phyloP scores from a whole-genome alignment of 1,284 basidiomycete genomes.

The Trichosporon asahii region DNA sequence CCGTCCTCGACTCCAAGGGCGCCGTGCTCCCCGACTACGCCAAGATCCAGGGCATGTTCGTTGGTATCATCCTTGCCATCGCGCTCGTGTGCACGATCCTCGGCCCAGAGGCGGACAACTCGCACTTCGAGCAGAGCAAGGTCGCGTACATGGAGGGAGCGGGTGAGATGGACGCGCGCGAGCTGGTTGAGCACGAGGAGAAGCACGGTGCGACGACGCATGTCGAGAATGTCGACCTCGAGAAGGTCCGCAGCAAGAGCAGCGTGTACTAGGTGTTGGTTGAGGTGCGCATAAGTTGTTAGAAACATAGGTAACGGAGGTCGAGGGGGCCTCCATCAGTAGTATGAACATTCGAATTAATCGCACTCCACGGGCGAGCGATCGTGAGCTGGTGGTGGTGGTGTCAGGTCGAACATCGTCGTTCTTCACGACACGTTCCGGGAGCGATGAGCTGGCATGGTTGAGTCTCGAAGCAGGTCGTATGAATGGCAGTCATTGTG shows the following conservation, averaged over 20 bases:
- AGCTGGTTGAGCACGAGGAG: slow-evolving; percentile 27
- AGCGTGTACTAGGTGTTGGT: neutral
- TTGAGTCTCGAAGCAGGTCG: too few relatives aligned
- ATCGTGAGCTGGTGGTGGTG: too few relatives aligned
- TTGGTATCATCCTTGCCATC: slow-evolving; percentile 58
- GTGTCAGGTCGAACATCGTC: too few relatives aligned
- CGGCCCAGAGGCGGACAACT: slow-evolving; percentile 60
- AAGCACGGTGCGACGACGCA: slow-evolving; percentile 14
- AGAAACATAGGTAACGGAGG: neutral
- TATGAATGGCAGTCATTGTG: too few relatives aligned
- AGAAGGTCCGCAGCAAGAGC: neutral
- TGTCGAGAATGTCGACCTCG: slow-evolving; percentile 3
- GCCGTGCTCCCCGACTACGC: slow-evolving; percentile 67
- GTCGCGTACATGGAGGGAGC: slow-evolving; percentile 73
- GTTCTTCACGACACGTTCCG: too few relatives aligned
- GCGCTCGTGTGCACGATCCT: slow-evolving; percentile 54
- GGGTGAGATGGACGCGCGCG: slow-evolving; percentile 54
- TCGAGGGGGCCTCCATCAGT: neutral
- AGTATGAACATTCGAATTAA: neutral
- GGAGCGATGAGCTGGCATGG: too few relatives aligned
- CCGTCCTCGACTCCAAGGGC: slow-evolving; percentile 23
- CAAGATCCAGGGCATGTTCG: slow-evolving; percentile 78
- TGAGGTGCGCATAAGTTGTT: neutral
- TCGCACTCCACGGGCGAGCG: neutral
- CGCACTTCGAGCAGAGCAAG: slow-evolving; percentile 78